Evolutionary conservation across 345 rosid genomes (phyloP).

Genomic region (Cochlearia excelsa): DNA sequence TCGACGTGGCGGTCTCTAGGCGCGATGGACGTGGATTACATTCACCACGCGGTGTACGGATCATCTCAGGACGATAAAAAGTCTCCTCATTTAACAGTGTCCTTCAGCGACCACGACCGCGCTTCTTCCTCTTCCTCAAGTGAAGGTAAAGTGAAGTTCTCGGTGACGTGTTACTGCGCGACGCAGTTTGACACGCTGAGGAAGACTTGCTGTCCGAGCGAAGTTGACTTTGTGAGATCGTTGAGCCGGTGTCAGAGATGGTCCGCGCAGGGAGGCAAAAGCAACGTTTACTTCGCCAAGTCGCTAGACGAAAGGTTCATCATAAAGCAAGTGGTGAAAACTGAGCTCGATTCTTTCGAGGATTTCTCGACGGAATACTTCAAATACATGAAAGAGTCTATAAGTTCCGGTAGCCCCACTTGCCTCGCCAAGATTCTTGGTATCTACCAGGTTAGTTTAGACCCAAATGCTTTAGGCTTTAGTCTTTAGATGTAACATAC

Average conservation of each 20-base stretch:
- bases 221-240: constrained; percentile 77
- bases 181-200: constrained; percentile 78
- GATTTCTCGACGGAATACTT: constrained; percentile 87
- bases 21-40: constrained; percentile 57
- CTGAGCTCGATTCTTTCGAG: constrained; percentile 87
- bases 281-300: constrained; percentile 92
- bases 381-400: constrained; percentile 67
- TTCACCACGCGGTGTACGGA: constrained; percentile 48
- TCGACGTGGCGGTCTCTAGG: constrained; percentile 69
- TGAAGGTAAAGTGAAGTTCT: constrained; percentile 74
- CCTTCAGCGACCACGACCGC: constrained; percentile 66
- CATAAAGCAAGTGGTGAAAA: constrained; percentile 82
- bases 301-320: constrained; percentile 94
- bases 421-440: constrained; percentile 98
- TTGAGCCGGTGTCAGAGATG: constrained; percentile 86
- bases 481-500: constrained; percentile 5
- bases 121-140: constrained; percentile 42
- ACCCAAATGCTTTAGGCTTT: background rate
- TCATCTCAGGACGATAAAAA: constrained; percentile 58
- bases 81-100: constrained; percentile 73
- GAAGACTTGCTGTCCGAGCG: constrained; percentile 74
- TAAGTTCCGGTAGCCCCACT: constrained; percentile 77
- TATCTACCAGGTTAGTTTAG: constrained; percentile 77
- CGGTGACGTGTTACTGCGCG: constrained; percentile 86
- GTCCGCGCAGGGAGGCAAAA: constrained; percentile 98